phyloP scores from a whole-genome alignment of 805 yeast species.

The Saccharomycopsis oosterbeekiorum region DNA sequence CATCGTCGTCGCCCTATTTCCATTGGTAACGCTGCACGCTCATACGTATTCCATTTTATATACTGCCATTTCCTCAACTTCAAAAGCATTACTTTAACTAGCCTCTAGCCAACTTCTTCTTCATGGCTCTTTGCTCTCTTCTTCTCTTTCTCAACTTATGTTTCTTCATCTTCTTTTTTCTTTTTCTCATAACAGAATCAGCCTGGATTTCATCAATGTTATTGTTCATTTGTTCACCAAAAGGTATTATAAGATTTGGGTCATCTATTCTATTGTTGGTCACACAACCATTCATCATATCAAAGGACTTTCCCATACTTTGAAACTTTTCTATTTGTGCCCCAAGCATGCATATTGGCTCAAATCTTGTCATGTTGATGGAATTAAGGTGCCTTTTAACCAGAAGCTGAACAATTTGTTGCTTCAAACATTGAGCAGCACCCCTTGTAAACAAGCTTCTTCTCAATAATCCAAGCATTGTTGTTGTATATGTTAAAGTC shows the following conservation, averaged over 20 bases:
- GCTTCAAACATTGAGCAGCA: not conserved
- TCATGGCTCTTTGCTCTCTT: constrained; percentile 79
- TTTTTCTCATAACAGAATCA: constrained; percentile 71
- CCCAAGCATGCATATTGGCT: not conserved
- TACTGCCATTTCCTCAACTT: not conserved
- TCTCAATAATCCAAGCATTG: constrained; percentile 1
- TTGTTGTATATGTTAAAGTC: not conserved
- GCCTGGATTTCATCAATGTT: constrained; percentile 28
- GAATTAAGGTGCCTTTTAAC: not conserved
- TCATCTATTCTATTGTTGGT: not conserved
- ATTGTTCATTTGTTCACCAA: not conserved
- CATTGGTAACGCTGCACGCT: no score
- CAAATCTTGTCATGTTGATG: not conserved
- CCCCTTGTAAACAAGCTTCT: not conserved
- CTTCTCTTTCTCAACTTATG: constrained; percentile 97
- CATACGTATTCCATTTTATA: not conserved
- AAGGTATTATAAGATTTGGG: not conserved
- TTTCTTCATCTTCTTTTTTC: constrained; percentile 94
- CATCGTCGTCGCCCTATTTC: no score
- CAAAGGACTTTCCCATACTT: not conserved
- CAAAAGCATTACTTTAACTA: not conserved
- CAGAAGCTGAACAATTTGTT: not conserved
- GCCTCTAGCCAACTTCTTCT: constrained; percentile 43
- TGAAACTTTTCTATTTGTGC: not conserved
- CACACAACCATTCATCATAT: not conserved